Base-by-base conservation (phyloP, 352 stramenopile species). In the Globisporangium yorkense region DNA sequence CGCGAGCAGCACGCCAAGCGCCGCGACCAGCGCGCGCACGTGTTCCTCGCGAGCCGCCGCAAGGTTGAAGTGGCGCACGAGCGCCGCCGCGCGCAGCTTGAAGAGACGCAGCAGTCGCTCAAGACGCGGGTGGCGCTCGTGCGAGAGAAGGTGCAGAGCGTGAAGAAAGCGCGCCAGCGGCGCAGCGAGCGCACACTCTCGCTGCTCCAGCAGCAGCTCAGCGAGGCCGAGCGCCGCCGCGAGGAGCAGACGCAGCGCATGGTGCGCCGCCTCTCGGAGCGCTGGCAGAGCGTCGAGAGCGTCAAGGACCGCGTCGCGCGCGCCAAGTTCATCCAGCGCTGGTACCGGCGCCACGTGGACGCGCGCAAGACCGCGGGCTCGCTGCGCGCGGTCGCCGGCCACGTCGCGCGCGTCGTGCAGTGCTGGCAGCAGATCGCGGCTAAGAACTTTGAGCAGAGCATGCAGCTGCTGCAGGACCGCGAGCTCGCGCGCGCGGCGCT, bases 311-410 rank as follows among this genome's bases (percentile, higher is more conserved):
- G 77, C 10, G 72, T 88, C 55, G 70, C 68, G 49, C 56, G 75
- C 21, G 74, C 59, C 57, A 90, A 89, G 66, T 85, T 77, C 56
- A 88, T 90, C 66, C 83, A 90, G 71, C 76, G 76, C 18, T 90
- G 83, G 83, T 87, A 79, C 56, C 72, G 80, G 0, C 72, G 72
- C 27, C 70, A 78, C 31, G 66, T 81, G 20, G 74, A 74, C 1
- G 71, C 66, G 39, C 70, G 75, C 46, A 72, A 72, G 49, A 74
- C 70, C 20, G 74, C 72, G 9, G 51, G 47, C 9, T 68, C 70
- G 44, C 50, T 85, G 48, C 61, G 67, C 51, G 18, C 61, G n/a
- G 68, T 75, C 39, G 67, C 71, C 41, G 56, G 37, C 1, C 68
- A 84, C 37, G 65, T 84, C 31, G 57, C 51, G 27, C 71, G 62